phyloP scores from a whole-genome alignment of 805 yeast genomes.

The Kuraishia molischiana region DNA sequence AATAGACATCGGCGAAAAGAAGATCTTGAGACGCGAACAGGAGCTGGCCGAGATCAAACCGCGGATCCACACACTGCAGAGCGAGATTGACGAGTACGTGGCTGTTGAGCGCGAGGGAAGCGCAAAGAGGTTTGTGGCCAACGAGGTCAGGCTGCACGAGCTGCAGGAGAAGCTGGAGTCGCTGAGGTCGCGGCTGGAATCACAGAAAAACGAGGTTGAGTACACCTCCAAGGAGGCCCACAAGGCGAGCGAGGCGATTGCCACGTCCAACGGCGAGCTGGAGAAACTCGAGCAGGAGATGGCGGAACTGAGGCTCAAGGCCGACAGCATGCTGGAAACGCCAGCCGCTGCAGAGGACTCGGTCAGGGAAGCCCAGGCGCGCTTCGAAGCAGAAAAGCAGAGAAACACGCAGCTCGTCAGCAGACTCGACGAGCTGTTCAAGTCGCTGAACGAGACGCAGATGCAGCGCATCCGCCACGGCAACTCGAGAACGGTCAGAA shows the following conservation, averaged over 20 bases:
- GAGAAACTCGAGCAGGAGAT: slow-evolving; percentile 1
- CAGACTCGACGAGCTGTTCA: slow-evolving; percentile 1
- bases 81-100: slow-evolving; percentile 3
- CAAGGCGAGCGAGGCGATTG: slow-evolving; percentile 39
- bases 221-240: slow-evolving; percentile 54
- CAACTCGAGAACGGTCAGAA: not conserved
- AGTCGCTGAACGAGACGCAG: slow-evolving; percentile 2
- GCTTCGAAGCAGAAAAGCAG: not conserved
- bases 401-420: not conserved
- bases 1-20: slow-evolving; percentile 17
- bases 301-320: not conserved
- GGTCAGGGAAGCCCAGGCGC: not conserved
- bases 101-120: not conserved
- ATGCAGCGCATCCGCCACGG: slow-evolving; percentile 2
- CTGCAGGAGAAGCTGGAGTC: slow-evolving; percentile 35
- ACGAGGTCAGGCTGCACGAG: slow-evolving; percentile 32
- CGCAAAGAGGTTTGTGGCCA: slow-evolving; percentile 17
- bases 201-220: slow-evolving; percentile 45
- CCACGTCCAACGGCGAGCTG: slow-evolving; percentile 29
- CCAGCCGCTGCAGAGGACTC: not conserved
- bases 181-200: slow-evolving; percentile 31
- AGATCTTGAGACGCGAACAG: slow-evolving; percentile 13
- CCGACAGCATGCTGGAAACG: not conserved
- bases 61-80: slow-evolving; percentile 9
- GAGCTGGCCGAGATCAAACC: slow-evolving; percentile 9